A percentile compares a stretch with the other conserved stretches of the same genome.
These are phyloP conservation scores for Marasmius oreades DNA, from an alignment of 1,284 basidiomycete genomes.

Conservation along the genomic window DNA sequence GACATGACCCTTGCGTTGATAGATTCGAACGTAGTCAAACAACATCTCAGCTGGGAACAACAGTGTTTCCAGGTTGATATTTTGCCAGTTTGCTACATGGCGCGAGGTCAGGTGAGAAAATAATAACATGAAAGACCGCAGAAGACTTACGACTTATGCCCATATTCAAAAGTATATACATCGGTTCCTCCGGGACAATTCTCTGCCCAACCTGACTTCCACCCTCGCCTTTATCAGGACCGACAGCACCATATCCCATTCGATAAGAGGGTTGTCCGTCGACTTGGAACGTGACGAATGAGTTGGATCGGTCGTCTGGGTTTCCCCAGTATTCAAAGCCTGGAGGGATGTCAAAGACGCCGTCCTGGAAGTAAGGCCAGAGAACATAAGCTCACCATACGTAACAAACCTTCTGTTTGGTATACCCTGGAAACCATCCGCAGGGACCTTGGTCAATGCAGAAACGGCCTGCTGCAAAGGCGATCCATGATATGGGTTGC, in stretches of 20 bases:
- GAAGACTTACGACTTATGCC: slow-evolving; percentile 55
- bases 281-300: slow-evolving; percentile 65
- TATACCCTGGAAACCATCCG: slow-evolving; percentile 52
- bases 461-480: slow-evolving; percentile 58
- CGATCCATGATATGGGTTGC: slow-evolving; percentile 57
- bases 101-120: neutral
- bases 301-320: slow-evolving; percentile 47
- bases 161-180: slow-evolving; percentile 62
- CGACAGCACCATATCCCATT: slow-evolving; percentile 52
- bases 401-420: slow-evolving; percentile 43
- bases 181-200: slow-evolving; percentile 73
- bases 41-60: slow-evolving; percentile 63
- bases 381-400: slow-evolving; percentile 35
- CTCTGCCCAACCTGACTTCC: slow-evolving; percentile 54
- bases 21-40: slow-evolving; percentile 71
- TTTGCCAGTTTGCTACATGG: slow-evolving; percentile 45
- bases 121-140: slow-evolving; percentile 6
- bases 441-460: slow-evolving; percentile 43
- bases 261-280: slow-evolving; percentile 48
- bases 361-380: neutral
- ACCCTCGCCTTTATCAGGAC: slow-evolving; percentile 42
- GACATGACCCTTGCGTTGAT: slow-evolving; percentile 53
- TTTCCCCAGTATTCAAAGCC: slow-evolving; percentile 72
- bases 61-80: slow-evolving; percentile 46
- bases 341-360: slow-evolving; percentile 17